These are phyloP conservation scores for Rhizoclosmatium globosum DNA, from an alignment of 192 early-diverging fungal genomes.

Conservation along the genomic window DNA sequence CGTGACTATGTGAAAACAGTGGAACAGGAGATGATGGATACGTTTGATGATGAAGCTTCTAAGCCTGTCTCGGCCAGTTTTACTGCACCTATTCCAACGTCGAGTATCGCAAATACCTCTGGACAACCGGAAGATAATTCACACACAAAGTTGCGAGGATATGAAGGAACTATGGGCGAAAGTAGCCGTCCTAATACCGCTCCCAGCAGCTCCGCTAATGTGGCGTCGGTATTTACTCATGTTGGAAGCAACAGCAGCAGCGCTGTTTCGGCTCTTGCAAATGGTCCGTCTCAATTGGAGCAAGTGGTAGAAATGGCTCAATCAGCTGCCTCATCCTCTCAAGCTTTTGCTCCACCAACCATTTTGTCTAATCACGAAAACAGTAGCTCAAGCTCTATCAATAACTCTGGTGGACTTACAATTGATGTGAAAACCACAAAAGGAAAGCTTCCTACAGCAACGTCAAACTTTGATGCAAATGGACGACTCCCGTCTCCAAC, in stretches of 20 bases:
- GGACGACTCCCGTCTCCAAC: not conserved
- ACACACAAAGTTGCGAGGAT: slow-evolving; percentile 8
- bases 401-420: not conserved
- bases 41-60: slow-evolving; percentile 78
- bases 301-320: not conserved
- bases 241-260: slow-evolving; percentile 7
- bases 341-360: not conserved
- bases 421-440: slow-evolving; percentile 25
- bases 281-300: not conserved
- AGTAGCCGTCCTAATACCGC: not conserved
- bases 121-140: slow-evolving; percentile 40
- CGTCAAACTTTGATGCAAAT: not conserved
- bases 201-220: not conserved
- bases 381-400: not conserved
- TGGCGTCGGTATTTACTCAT: not conserved
- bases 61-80: slow-evolving; percentile 93
- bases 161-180: slow-evolving; percentile 12
- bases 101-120: slow-evolving; percentile 15
- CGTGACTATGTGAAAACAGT: slow-evolving; percentile 87
- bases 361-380: not conserved
- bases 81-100: slow-evolving; percentile 74
- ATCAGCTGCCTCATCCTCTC: not conserved
- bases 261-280: too few relatives aligned
- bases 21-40: slow-evolving; percentile 88
- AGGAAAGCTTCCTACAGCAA: slow-evolving; percentile 19